Evolutionary conservation across 306 rosid genomes (phyloP).

Genomic region (Trifolium pratense): DNA sequence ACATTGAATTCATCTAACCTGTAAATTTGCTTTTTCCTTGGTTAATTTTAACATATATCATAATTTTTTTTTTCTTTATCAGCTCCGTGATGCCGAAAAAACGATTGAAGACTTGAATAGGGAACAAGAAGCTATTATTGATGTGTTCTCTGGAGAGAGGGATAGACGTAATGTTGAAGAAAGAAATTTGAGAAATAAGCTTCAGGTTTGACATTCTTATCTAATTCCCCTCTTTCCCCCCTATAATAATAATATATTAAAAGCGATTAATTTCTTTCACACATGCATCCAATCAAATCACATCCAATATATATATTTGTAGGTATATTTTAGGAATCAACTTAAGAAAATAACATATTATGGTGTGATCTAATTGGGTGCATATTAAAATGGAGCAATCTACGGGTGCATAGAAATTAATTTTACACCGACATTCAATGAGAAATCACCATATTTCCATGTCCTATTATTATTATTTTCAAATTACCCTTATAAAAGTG

Average conservation of each 20-base stretch:
- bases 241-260: not conserved
- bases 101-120: conserved; percentile 67
- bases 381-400: too few relatives aligned
- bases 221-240: not conserved
- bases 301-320: too few relatives aligned
- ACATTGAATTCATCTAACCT: not conserved
- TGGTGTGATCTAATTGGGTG: too few relatives aligned
- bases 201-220: conserved; percentile 52
- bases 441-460: not conserved
- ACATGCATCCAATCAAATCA: not conserved
- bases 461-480: not conserved
- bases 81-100: conserved; percentile 61
- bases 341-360: too few relatives aligned
- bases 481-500: not conserved
- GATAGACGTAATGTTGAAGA: conserved; percentile 77
- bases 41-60: conserved; percentile 18
- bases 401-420: too few relatives aligned
- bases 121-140: conserved; percentile 81
- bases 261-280: not conserved
- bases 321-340: too few relatives aligned
- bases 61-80: conserved; percentile 32
- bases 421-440: not conserved
- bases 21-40: not conserved
- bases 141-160: conserved; percentile 84
- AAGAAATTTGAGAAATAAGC: conserved; percentile 68